These are phyloP conservation scores for Coemansia sp. DNA, from an alignment of 192 early-diverging fungal species.

Conservation along the genomic window DNA sequence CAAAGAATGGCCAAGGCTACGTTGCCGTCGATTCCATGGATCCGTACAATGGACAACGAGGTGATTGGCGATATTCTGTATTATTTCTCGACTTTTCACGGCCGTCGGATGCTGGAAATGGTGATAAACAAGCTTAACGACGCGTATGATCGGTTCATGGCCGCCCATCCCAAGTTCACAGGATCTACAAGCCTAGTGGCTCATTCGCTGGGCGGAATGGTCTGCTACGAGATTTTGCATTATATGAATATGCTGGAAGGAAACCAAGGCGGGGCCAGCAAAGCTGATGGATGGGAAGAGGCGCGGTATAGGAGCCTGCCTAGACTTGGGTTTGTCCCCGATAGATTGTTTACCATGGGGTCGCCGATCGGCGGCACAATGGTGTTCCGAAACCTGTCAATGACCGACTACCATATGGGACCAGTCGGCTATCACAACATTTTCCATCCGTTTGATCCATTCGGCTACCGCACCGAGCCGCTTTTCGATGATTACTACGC, in stretches of 20 bases:
- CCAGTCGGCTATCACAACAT: slow-evolving; percentile 67
- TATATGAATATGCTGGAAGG: slow-evolving; percentile 17
- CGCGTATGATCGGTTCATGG: slow-evolving; percentile 59
- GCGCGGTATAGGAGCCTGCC: slow-evolving; percentile 26
- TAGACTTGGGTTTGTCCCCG: slow-evolving; percentile 26
- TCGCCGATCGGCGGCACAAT: slow-evolving; percentile 59
- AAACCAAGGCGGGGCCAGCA: neutral
- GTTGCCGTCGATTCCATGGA: slow-evolving; percentile 56
- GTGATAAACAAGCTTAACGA: slow-evolving; percentile 60
- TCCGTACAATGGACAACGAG: slow-evolving; percentile 51
- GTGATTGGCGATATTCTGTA: slow-evolving; percentile 53
- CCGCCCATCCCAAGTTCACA: slow-evolving; percentile 61
- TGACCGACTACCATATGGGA: slow-evolving; percentile 57
- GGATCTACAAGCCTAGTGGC: slow-evolving; percentile 65
- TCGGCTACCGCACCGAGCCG: slow-evolving; percentile 74
- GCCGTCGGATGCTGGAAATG: slow-evolving; percentile 55
- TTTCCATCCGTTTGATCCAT: slow-evolving; percentile 76
- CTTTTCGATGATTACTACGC: slow-evolving; percentile 58
- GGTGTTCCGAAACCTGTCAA: slow-evolving; percentile 64
- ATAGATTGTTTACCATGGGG: slow-evolving; percentile 36
- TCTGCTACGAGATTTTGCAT: slow-evolving; percentile 68
- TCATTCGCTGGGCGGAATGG: slow-evolving; percentile 70
- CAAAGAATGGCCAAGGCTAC: slow-evolving; percentile 46
- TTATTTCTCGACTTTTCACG: slow-evolving; percentile 53
- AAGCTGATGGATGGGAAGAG: slow-evolving; percentile 1